Evolutionary conservation across 441 rosid species (phyloP), one percentile per base, ranked within the genome.

Genomic region (Gossypium davidsonii): DNA sequence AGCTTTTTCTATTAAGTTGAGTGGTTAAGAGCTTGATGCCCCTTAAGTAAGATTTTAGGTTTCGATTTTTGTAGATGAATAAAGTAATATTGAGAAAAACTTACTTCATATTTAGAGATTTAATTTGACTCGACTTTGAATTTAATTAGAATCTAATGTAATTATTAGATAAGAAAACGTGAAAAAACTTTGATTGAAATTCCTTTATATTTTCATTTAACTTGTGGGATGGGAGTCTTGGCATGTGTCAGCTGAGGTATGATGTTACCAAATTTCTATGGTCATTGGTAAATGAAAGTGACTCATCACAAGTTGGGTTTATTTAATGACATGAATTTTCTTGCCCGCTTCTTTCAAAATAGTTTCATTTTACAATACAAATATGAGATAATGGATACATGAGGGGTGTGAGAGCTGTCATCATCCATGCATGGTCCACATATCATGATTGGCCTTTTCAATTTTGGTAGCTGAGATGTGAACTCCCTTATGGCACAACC

Each of bases 261-360:
- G 75, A 57, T 57, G 61, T 67, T 73, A 69, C 18, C n/a, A 51
- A 71, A 72, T 74, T 80, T 73, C 66, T 62, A 3, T 42, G 42
- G 56, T 66, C 34, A 66, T 57, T n/a, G n/a, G 72, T 11, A 46
- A 66, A 56, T 37, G 80, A 73, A 74, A 70, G 31, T 14, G 80
- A 78, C 66, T n/a, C 42, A 56, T 39, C 12, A 0, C 61, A 73
- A 60, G 49, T 70, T 71, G 65, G 53, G 21, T 52, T 68, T 31
- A 10, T 28, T 17, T 17, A 31, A 31, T 52, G 61, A 52, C 49
- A 15, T 14, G 37, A 46, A 37, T 6, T 26, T 66, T 7, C 6
- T 46, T 14, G 3, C 3, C 10, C 34, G 14, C 14, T 21, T 21
- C 10, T 65, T 65, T 65, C 8, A 3, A 49, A 67, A 15, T 20